These are phyloP conservation scores for Trifolium subterraneum DNA, from an alignment of 306 rosid species.

Conservation along the genomic window DNA sequence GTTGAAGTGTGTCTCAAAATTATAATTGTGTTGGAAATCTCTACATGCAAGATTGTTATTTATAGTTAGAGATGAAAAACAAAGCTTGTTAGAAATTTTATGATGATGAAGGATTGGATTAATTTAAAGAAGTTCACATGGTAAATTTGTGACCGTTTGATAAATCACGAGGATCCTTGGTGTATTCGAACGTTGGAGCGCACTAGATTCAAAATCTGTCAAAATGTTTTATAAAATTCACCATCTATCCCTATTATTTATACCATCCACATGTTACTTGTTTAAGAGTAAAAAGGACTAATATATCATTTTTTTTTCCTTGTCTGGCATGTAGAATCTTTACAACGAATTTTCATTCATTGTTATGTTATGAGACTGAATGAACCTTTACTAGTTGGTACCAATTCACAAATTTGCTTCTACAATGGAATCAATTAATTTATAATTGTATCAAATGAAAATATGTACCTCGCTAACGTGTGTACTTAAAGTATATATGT, in stretches of 20 bases:
- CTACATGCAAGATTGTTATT: constrained; percentile 51
- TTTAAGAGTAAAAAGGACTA: constrained; percentile 2
- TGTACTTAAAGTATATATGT: too few species aligned
- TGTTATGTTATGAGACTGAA: not conserved
- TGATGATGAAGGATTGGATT: constrained; percentile 26
- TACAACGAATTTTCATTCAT: not conserved
- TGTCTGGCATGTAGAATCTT: constrained; percentile 37
- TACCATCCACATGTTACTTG: constrained; percentile 50
- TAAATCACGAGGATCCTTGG: constrained; percentile 82
- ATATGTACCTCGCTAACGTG: too few species aligned
- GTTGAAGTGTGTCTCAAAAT: constrained; percentile 47
- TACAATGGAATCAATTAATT: too few species aligned
- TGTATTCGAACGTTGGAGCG: constrained; percentile 92
- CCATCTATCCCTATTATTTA: constrained; percentile 16
- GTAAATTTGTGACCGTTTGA: constrained; percentile 87
- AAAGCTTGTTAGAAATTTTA: constrained; percentile 33
- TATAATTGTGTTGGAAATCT: constrained; percentile 49
- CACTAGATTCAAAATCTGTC: constrained; percentile 74
- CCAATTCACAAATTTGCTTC: too few species aligned
- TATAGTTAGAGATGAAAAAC: constrained; percentile 55
- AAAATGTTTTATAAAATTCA: constrained; percentile 30
- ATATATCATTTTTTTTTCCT: constrained; percentile 19
- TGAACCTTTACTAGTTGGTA: not conserved
- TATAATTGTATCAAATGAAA: too few species aligned
- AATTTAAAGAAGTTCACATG: constrained; percentile 78